Evolutionary conservation across 2,329 filamentous ascomycete genomes (phyloP).

Genomic region (Trichoderma atroviride): DNA sequence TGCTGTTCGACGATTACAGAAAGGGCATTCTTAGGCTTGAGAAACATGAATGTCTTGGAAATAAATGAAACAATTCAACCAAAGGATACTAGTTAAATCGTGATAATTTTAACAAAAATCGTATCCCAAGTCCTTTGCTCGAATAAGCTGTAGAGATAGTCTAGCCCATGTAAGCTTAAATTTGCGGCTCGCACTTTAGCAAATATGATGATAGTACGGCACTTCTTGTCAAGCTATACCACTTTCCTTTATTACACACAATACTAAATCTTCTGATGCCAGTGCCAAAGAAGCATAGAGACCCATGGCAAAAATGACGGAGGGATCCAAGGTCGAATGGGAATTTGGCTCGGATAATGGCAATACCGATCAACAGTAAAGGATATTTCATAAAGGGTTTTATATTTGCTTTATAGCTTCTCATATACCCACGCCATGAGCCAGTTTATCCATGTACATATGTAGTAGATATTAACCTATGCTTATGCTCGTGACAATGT

Average conservation of each 20-base stretch:
- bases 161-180: too few relatives aligned
- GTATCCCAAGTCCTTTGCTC: too few relatives aligned
- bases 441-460: not conserved
- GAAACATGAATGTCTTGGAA: not conserved
- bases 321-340: not conserved
- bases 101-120: too few relatives aligned
- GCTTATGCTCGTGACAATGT: not conserved
- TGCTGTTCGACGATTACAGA: not conserved
- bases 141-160: too few relatives aligned
- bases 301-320: not conserved
- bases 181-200: too few relatives aligned
- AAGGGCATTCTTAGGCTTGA: not conserved
- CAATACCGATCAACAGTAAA: not conserved
- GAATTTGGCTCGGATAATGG: not conserved
- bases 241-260: too few relatives aligned
- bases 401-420: not conserved
- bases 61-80: too few relatives aligned
- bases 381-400: not conserved
- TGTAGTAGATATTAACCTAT: not conserved
- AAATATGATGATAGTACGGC: too few relatives aligned
- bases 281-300: not conserved
- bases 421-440: not conserved
- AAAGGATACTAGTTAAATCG: too few relatives aligned
- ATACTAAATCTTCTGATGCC: too few relatives aligned
- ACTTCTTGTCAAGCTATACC: too few relatives aligned